These are phyloP conservation scores for Pholiota adiposa DNA, from an alignment of 1,284 basidiomycete species.

Conservation along the genomic window DNA sequence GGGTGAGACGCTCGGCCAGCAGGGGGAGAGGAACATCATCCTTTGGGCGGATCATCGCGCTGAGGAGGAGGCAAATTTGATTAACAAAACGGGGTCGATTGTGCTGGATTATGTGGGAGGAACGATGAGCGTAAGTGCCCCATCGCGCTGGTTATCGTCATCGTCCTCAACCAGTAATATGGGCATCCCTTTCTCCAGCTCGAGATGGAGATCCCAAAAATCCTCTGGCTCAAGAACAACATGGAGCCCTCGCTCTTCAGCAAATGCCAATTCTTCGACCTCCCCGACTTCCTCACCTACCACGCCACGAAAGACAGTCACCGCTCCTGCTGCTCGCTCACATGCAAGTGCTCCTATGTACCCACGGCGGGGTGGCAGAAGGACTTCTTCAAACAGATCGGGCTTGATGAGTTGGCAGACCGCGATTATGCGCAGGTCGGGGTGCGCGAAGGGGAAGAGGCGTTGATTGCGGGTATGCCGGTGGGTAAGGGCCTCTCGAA, in stretches of 20 bases:
- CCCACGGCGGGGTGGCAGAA: conserved; percentile 76
- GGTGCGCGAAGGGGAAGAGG: conserved; percentile 54
- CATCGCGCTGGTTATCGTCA: conserved; percentile 32
- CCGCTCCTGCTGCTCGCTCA: conserved; percentile 91
- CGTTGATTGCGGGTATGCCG: conserved; percentile 92
- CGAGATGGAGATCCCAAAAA: conserved; percentile 97
- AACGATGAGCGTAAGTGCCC: conserved; percentile 82
- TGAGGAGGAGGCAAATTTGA: conserved; percentile 87
- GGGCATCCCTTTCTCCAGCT: conserved; percentile 64
- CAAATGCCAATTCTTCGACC: conserved; percentile 92
- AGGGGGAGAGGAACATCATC: conserved; percentile 83
- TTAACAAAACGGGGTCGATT: conserved; percentile 85
- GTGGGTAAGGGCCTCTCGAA: conserved; percentile 86
- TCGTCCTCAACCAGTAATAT: background rate
- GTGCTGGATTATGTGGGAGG: conserved; percentile 97
- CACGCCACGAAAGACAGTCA: conserved; percentile 81
- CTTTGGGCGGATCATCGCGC: conserved; percentile 97
- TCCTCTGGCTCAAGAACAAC: conserved; percentile 93
- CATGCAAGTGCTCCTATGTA: conserved; percentile 98
- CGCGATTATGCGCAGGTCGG: conserved; percentile 82
- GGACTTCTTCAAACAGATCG: conserved; percentile 87
- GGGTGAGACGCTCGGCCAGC: conserved; percentile 62
- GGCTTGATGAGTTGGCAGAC: conserved; percentile 70
- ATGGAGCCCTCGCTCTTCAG: conserved; percentile 82
- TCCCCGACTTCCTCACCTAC: conserved; percentile 97